phyloP scores from a whole-genome alignment of 2,329 filamentous ascomycete species.

The Paecilomyces dactylethromorphus region DNA sequence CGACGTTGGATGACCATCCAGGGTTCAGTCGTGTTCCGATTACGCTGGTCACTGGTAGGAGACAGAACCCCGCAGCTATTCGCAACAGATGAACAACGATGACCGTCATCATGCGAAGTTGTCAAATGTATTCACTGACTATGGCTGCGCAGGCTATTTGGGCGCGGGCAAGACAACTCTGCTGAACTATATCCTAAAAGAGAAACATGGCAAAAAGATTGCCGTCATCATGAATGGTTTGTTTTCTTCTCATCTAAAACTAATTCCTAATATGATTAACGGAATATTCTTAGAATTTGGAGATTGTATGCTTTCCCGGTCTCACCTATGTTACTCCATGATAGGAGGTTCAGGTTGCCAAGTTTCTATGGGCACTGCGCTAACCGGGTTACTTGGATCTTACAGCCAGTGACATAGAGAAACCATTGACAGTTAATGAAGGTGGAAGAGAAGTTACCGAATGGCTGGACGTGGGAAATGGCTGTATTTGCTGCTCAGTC shows the following conservation, averaged over 20 bases:
- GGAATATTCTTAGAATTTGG: conserved; percentile 59
- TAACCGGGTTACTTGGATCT: conserved; percentile 1
- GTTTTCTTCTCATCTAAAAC: conserved; percentile 14
- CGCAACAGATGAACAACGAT: not conserved
- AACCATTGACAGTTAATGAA: conserved; percentile 84
- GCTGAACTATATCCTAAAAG: conserved; percentile 91
- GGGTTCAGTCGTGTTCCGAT: conserved; percentile 40
- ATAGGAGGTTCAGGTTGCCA: not conserved
- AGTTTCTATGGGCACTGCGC: conserved; percentile 3
- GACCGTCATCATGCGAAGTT: not conserved
- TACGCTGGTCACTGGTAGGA: conserved; percentile 44
- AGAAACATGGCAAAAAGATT: conserved; percentile 94
- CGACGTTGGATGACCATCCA: conserved; percentile 17
- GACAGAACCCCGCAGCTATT: not conserved
- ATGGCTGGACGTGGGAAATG: conserved; percentile 94
- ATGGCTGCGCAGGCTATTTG: conserved; percentile 66
- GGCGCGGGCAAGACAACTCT: conserved; percentile 94
- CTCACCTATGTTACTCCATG: not conserved
- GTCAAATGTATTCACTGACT: conserved; percentile 5
- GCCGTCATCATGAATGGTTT: conserved; percentile 91
- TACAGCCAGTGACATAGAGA: conserved; percentile 85
- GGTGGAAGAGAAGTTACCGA: conserved; percentile 78
- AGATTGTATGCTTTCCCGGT: conserved; percentile 53
- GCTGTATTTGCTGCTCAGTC: conserved; percentile 95
- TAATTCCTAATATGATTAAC: conserved; percentile 8